These are phyloP conservation scores for Apophysomyces ossiformis DNA, from an alignment of 371 early-diverging fungal species.

Conservation along the genomic window DNA sequence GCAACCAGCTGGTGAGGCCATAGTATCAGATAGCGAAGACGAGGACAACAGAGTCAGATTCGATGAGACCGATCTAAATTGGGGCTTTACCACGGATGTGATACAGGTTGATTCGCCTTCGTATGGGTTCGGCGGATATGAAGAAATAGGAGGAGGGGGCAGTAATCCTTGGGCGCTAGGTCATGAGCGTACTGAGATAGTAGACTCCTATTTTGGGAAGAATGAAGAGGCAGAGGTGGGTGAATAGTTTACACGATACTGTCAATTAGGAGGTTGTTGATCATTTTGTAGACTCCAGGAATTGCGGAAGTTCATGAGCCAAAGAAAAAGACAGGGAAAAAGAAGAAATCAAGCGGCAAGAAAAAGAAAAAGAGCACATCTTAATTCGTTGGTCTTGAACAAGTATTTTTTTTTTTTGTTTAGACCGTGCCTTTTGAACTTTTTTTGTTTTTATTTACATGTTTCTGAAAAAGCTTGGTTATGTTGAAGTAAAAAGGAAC, in stretches of 20 bases:
- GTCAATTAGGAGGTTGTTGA: not conserved
- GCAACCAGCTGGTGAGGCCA: slow-evolving; percentile 5
- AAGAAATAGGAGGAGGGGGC: slow-evolving; percentile 26
- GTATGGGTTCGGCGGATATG: slow-evolving; percentile 26
- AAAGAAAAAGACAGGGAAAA: not conserved
- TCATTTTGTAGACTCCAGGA: not conserved
- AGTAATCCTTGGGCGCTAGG: slow-evolving; percentile 26
- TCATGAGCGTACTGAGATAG: slow-evolving; percentile 1
- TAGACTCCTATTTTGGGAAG: not conserved
- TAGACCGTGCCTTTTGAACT: not conserved
- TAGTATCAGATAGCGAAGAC: slow-evolving; percentile 32
- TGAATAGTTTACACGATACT: not conserved
- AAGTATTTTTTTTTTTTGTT: not conserved
- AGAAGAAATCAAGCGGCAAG: not conserved
- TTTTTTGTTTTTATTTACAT: slow-evolving; percentile 1
- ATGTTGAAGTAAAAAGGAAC: not conserved
- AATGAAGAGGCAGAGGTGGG: not conserved
- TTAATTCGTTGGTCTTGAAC: not conserved
- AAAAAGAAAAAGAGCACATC: slow-evolving; percentile 2
- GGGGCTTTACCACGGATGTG: slow-evolving; percentile 1
- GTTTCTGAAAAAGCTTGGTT: slow-evolving; percentile 1
- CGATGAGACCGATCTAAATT: not conserved
- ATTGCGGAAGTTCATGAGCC: not conserved
- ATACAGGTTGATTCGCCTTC: slow-evolving; percentile 1
- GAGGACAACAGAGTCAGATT: slow-evolving; percentile 21